Evolutionary conservation across 1,139 yeast genomes (phyloP), one percentile per base, ranked within the genome.

Genomic region (Zygosaccharomyces sapae): DNA sequence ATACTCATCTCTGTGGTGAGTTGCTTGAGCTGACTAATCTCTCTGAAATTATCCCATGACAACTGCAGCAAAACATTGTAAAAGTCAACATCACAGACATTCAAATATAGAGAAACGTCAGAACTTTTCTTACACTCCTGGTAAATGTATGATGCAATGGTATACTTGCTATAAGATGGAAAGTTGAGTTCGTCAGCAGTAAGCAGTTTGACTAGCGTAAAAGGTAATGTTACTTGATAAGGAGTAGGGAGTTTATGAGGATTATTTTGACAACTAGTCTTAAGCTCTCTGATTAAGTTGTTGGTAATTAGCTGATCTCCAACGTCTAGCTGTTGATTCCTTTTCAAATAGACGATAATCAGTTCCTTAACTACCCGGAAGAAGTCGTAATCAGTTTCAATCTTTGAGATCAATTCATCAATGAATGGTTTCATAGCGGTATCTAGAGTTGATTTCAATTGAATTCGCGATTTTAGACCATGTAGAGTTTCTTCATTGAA

Each of bases 11-110:
- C 68, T 2, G 54, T 44, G 2, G 59, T 50, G 5, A 62, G 34
- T 12, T 53, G 54, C 24, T 45, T 46, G 31, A 63, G 41, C 30
- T 52, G 53, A 13, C 49, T 44, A 3, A 63, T 46, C 7, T 63
- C 65, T 30, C 53, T 53, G 44, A 47, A 62, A 41, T 59, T 59
- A 3, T 52, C 55, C 69, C 69, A 65, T 3, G 60, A 50, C n/a
- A 57, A 49, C 35, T 54, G 46, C 12, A 65, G 24, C 16, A 63
- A 45, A 9, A 57, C 33, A 43, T 65, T 65, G 51, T 64, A 64
- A 41, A 65, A 61, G 20, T 59, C 66, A 2, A 57, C 55, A 40
- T 57, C 59, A 49, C 67, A 63, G 33, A 62, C 52, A 42, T 57
- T 56, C 46, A 64, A 41, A 42, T 64, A 63, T 36, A 61, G 47